Base-by-base conservation (phyloP, 2,329 filamentous ascomycete genomes). In the Didymella keratinophila region DNA sequence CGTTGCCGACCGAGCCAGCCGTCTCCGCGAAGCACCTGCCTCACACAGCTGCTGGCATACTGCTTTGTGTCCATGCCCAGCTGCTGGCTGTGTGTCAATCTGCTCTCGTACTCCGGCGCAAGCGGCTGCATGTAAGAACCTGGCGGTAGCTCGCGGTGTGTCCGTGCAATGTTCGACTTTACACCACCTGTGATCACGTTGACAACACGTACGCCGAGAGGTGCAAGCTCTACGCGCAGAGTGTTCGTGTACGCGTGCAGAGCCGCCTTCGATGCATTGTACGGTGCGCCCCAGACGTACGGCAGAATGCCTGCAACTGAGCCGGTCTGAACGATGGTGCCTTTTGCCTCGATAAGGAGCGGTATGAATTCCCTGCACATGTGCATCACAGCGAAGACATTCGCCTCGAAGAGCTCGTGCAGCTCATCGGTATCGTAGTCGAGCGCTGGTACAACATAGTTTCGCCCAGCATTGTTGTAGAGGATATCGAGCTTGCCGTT, bases 261-360 rank as follows among this genome's bases (percentile, higher is more conserved):
- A 0, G 86, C 86, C 0, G 84, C 86, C 70, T 87, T 87, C 36
- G 81, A 83, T 8, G 84, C 83, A 65, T 85, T 86, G 76, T 88
- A 88, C 3, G 75, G 75, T 37, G 64, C 66, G n/a, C 66, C 71
- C 65, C 71, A 73, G 7, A 65, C 67, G 60, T 72, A 76, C 0
- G 71, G 71, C 62, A 72, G 79, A 1, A 80, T 67, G 9, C 70
- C 80, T 0, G 81, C 81, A 23, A 83, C 46, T 8, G 72, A 77
- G 0, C 80, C 80, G 11, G 81, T 81, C 58, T 78, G 76, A 7
- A 81, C 79, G 39, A 82, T 81, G 0, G 78, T 80, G 9, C 78
- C 78, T 53, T 78, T 77, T 3, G 79, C 72, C 23, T 73, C 74
- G 34, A 83, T 79, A 10, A 87, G 73, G 7, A 87, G 76, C 2